These are phyloP conservation scores for Fusarium musae DNA, from an alignment of 2,329 filamentous ascomycete genomes.

Conservation along the genomic window DNA sequence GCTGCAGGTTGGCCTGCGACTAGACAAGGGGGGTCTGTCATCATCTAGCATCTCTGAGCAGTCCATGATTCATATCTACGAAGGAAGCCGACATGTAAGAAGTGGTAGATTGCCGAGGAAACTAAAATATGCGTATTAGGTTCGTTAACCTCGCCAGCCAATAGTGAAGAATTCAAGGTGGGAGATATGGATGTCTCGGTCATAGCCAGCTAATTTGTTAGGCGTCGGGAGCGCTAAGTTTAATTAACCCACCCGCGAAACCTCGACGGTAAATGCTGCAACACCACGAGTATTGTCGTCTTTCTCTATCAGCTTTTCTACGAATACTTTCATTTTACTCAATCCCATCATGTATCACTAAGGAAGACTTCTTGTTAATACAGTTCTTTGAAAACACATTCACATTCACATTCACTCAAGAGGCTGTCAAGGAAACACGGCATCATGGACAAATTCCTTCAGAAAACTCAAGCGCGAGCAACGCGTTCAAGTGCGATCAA, in stretches of 20 bases:
- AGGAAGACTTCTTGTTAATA: neutral
- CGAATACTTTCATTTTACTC: too few species aligned
- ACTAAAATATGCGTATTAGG: too few species aligned
- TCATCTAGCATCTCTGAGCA: neutral
- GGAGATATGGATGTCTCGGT: neutral
- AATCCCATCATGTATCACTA: neutral
- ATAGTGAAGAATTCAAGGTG: neutral
- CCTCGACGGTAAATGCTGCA: neutral
- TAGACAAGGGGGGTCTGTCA: neutral
- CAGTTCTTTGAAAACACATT: neutral
- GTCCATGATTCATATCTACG: neutral
- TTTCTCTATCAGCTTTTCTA: neutral
- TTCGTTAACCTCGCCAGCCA: neutral
- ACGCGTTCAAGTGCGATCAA: constrained; percentile 36
- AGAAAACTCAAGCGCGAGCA: constrained; percentile 19
- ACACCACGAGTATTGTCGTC: neutral
- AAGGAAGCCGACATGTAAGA: neutral
- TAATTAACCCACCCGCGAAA: neutral
- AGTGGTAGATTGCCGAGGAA: neutral
- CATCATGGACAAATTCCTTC: constrained; percentile 15
- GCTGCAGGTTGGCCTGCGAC: neutral
- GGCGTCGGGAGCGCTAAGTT: neutral
- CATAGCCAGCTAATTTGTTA: constrained; percentile 1
- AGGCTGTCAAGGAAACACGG: neutral
- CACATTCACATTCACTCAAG: neutral